Evolutionary conservation across 2,329 filamentous ascomycete species (phyloP).

Genomic region (Trichoderma aggressivum): DNA sequence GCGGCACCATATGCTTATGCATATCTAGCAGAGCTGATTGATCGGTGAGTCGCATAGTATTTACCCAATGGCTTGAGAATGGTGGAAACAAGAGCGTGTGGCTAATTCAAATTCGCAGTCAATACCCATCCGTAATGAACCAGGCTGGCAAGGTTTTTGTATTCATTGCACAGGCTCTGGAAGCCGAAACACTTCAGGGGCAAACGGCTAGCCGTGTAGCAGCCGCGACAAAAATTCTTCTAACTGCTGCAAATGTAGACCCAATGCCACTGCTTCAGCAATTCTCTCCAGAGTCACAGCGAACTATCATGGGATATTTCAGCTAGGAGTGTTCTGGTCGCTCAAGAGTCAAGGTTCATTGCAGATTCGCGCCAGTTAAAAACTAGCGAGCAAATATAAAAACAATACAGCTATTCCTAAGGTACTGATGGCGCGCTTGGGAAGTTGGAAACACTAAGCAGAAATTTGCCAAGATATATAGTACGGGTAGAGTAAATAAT

Average conservation of each 20-base stretch:
- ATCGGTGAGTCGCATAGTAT: slow-evolving; percentile 67
- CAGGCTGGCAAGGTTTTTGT: slow-evolving; percentile 81
- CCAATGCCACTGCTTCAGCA: slow-evolving; percentile 70
- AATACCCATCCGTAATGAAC: slow-evolving; percentile 75
- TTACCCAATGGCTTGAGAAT: not conserved
- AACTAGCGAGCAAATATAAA: slow-evolving; percentile 3
- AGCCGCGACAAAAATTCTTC: slow-evolving; percentile 71
- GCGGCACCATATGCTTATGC: slow-evolving; percentile 94
- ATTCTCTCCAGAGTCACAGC: slow-evolving; percentile 76
- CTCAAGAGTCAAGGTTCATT: not conserved
- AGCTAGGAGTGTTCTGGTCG: slow-evolving; percentile 44
- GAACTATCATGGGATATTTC: slow-evolving; percentile 76
- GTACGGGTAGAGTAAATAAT: slow-evolving; percentile 4
- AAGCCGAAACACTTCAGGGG: slow-evolving; percentile 84
- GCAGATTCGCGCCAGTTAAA: not conserved
- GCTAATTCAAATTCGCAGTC: slow-evolving; percentile 52
- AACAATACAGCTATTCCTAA: not conserved
- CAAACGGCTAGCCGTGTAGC: slow-evolving; percentile 76
- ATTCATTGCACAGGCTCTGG: slow-evolving; percentile 81
- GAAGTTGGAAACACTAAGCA: not conserved
- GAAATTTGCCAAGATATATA: not conserved
- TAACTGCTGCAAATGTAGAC: slow-evolving; percentile 71
- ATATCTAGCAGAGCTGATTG: slow-evolving; percentile 86
- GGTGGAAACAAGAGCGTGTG: not conserved
- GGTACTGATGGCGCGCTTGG: not conserved